Base-by-base conservation (phyloP, 768 basidiomycete genomes). In the Megacollybia marginata region DNA sequence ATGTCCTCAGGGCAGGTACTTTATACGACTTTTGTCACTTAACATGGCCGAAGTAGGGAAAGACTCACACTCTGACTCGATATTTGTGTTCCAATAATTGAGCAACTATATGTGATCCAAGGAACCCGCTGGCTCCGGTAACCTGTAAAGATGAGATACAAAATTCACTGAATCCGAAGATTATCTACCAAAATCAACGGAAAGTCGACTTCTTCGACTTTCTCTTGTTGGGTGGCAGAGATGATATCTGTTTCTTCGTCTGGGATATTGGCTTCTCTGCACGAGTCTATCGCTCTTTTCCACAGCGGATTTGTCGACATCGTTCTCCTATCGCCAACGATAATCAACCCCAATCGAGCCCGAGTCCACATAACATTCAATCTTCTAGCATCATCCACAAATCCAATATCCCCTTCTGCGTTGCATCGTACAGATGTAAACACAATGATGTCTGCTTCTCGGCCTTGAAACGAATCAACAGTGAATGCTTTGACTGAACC, bases 311-410 rank as follows among this genome's bases (percentile, higher is more conserved):
- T 61, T 34, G 59, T 62, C 6, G 58, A 65, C 67, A 84, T 65
- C 9, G 82, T 84, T 1, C 56, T 60, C 28, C 65, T 64, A 59
- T 83, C 74, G 0, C 83, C 83, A n/a, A 85, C 66, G 31, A 86
- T 66, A 47, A 86, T 72, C 55, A 85, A 59, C 0, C 72, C 83
- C 33, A 78, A 56, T 54, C 70, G 68, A 1, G 83, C 79, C 1
- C 84, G 65, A 12, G 84, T 86, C 83, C 82, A 85, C 69, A 82
- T 82, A 8, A 86, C 83, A 56, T 86, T 83, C 56, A 82, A 59
- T 54, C 82, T 57, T 49, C 82, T 65, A 44, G 66, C 71, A 60
- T 83, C 82, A 20, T 80, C 79, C 33, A 85, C 64, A 53, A 85
- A 87, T 5, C 83, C 83, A 43, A 85, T 78, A 44, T 85, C 83